Percentiles rank a stretch among this genome's conserved stretches.
Evolutionary conservation across 2,329 filamentous ascomycete species (phyloP).

Genomic region (Ceratocystis alfenasii): DNA sequence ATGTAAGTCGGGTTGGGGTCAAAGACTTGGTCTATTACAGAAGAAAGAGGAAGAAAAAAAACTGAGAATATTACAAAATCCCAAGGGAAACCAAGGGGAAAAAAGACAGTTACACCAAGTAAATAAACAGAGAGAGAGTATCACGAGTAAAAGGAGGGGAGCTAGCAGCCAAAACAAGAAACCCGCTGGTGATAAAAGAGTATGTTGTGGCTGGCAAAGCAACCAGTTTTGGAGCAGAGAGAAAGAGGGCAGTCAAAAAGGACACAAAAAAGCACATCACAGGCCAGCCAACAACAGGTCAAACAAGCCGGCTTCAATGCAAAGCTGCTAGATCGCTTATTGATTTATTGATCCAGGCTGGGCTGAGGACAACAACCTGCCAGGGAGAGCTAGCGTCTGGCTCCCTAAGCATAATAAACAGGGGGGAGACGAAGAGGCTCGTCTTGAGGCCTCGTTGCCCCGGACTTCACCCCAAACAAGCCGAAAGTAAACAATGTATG

Average conservation of each 20-base stretch:
- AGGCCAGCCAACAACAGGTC: not conserved
- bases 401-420: slow-evolving; percentile 7
- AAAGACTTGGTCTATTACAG: not conserved
- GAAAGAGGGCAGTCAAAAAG: not conserved
- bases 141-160: slow-evolving; percentile 14
- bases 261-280: slow-evolving; percentile 8
- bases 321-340: not conserved
- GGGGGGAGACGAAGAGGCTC: not conserved
- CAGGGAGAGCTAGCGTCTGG: not conserved
- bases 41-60: slow-evolving; percentile 20
- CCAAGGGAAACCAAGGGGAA: not conserved
- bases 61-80: slow-evolving; percentile 5
- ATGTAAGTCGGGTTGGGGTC: not conserved
- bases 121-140: slow-evolving; percentile 20
- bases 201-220: not conserved
- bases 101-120: slow-evolving; percentile 13
- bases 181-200: not conserved
- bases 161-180: not conserved
- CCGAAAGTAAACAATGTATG: not conserved
- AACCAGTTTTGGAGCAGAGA: not conserved
- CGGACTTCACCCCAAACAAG: not conserved
- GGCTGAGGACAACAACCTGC: not conserved
- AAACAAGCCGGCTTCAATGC: not conserved
- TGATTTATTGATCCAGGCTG: not conserved
- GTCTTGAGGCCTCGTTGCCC: not conserved